A percentile compares a stretch with the other conserved stretches of the same genome.
Conservation (phyloP, 2,329 filamentous ascomycete species). For the Chrysoporthe deuterocubensis region DNA sequence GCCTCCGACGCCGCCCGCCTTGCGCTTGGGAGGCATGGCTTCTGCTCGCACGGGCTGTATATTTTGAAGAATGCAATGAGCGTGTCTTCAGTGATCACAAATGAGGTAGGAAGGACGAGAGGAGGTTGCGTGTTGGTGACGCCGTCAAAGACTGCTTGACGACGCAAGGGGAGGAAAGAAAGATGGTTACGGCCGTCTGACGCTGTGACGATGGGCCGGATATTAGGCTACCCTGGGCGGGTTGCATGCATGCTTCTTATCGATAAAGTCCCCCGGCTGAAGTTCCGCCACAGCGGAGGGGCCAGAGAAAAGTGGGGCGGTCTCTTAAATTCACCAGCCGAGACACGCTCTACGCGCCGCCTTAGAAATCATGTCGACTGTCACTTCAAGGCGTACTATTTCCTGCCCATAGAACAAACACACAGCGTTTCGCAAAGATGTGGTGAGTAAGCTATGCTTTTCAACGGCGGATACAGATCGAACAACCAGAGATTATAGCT, state of each 20-base stretch:
- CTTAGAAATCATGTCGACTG: slow-evolving; percentile 21
- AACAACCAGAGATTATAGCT: not conserved
- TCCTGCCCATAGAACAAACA: not conserved
- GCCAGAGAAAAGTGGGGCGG: slow-evolving; percentile 15
- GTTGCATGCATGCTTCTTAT: not conserved
- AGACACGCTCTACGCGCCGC: slow-evolving; percentile 24
- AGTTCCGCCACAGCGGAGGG: slow-evolving; percentile 8
- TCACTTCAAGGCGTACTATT: not conserved
- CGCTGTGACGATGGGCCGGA: not conserved
- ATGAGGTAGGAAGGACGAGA: not conserved
- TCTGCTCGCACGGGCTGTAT: not conserved
- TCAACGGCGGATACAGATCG: not conserved
- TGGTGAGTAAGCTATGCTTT: slow-evolving; percentile 19
- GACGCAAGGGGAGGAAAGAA: not conserved
- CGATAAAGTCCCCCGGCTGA: slow-evolving; percentile 1
- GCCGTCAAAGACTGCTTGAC: slow-evolving; percentile 1
- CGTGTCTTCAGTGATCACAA: too few relatives aligned
- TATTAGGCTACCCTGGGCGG: too few relatives aligned
- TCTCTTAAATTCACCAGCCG: slow-evolving; percentile 18
- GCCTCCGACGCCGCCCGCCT: slow-evolving; percentile 58
- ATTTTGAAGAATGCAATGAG: not conserved
- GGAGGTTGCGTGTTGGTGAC: not conserved
- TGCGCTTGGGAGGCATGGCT: slow-evolving; percentile 73
- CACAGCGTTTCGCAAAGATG: slow-evolving; percentile 22
- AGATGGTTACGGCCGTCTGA: not conserved